Conservation (phyloP, 768 basidiomycete genomes). For the Leccinum incarnatum region DNA sequence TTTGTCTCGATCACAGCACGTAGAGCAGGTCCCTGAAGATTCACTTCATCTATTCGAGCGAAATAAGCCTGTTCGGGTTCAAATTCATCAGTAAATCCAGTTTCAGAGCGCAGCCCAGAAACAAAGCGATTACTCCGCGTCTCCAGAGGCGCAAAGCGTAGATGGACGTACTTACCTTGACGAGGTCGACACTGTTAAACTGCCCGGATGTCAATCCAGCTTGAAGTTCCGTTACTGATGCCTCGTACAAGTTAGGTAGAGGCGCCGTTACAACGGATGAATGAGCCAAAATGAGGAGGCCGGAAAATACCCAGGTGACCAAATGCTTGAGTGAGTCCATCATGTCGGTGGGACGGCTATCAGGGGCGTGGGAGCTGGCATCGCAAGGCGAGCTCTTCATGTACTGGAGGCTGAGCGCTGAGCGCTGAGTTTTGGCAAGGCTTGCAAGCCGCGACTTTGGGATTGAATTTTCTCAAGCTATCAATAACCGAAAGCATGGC, state of each 20-base stretch:
- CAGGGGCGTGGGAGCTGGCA: not conserved
- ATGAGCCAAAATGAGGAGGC: conserved; percentile 1
- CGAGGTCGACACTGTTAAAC: conserved; percentile 42
- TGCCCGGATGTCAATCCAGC: conserved; percentile 32
- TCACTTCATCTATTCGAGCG: conserved; percentile 43
- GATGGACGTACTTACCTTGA: conserved; percentile 32
- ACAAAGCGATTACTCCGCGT: not conserved
- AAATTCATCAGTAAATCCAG: not conserved
- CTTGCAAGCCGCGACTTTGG: not conserved
- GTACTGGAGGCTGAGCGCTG: not conserved
- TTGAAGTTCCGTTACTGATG: conserved; percentile 38
- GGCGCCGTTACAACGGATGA: conserved; percentile 8
- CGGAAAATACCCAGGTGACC: conserved; percentile 5
- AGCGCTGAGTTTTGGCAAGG: not conserved
- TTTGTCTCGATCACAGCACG: conserved; percentile 43
- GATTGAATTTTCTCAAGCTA: conserved; percentile 4
- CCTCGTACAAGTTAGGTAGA: conserved; percentile 42
- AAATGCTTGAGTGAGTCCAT: conserved; percentile 2
- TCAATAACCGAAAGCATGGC: conserved; percentile 4
- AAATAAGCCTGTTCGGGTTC: conserved; percentile 36
- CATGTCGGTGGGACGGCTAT: conserved; percentile 1
- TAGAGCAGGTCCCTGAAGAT: conserved; percentile 34
- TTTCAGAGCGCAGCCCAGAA: not conserved
- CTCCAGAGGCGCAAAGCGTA: not conserved
- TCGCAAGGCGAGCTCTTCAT: not conserved